Evolutionary conservation across 1,284 basidiomycete genomes (phyloP).

Genomic region (Coniferiporia weirii): DNA sequence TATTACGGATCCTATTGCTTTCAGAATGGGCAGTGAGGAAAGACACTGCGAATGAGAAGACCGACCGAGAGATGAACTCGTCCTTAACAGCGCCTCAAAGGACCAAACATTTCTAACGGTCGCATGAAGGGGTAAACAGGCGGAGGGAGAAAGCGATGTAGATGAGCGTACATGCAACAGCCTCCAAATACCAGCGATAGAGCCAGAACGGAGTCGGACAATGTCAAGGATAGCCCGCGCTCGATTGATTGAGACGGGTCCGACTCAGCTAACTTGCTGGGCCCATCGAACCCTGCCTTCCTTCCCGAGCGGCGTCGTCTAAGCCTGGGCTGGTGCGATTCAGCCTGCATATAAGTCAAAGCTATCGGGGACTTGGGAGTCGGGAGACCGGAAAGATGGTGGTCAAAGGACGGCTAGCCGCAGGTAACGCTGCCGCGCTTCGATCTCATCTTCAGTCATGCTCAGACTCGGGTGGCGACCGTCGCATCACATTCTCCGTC

Average conservation of each 20-base stretch:
- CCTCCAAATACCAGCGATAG: constrained; percentile 70
- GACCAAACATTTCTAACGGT: constrained; percentile 58
- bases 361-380: neutral
- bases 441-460: neutral
- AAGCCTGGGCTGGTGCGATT: neutral
- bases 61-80: constrained; percentile 66
- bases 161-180: constrained; percentile 65
- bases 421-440: neutral
- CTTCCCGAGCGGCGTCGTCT: neutral
- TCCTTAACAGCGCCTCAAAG: constrained; percentile 64
- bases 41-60: constrained; percentile 9
- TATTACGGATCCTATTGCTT: constrained; percentile 63
- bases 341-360: neutral
- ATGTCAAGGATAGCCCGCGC: neutral
- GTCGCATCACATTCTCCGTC: neutral
- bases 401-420: neutral
- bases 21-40: neutral
- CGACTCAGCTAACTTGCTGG: neutral
- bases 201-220: constrained; percentile 25
- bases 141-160: neutral
- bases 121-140: neutral
- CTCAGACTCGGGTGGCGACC: neutral
- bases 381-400: neutral
- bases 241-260: neutral
- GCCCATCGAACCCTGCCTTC: neutral